Base-by-base conservation (phyloP, 192 early-diverging fungal species). In the Radiomyces spectabilis region DNA sequence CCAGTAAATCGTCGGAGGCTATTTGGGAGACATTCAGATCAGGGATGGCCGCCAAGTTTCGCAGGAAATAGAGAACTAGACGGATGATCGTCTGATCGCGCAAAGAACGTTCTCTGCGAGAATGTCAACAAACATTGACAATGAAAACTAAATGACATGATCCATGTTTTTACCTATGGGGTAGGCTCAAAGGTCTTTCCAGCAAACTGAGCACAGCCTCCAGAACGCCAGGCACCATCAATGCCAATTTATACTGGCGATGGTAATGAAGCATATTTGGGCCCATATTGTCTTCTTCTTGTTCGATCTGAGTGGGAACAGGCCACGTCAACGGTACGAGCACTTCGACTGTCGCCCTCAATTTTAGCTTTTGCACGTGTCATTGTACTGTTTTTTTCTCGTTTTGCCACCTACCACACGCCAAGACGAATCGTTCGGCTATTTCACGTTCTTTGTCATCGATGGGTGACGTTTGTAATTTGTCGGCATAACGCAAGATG, bases 251-350 rank as follows among this genome's bases (percentile, higher is more conserved):
- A 69, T 92, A 90, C n/a, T 54, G 63, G 19, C 76, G 70, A 41
- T 88, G 61, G 31, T 80, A 63, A 25, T 78, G 66, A 21, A 77
- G 69, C 27, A 83, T 27, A 12, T 66, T 72, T 2, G 53, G 40
- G 31, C 71, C 69, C 12, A 67, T 44, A 15, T 66, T 52, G 13
- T 66, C 66, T 7, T 50, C 56, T 0, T 65, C 65, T 24, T 74
- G 47, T 9, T 82, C 78, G 41, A 89, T 65, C 37, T 77, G 71
- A 21, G 73, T 63, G 40, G 80, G 75, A 37, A 91, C 67, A 45
- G 86, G 84, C 94, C 91, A 93, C 0, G 94, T 97, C 74, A 94
- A 70, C 0, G 91, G 88, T 26, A 93, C 89, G 34, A 97, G 73
- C 29, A 97, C 53, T 61, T 97, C 90, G 8, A 91, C 84, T 81